Base-by-base conservation (phyloP, 805 yeast genomes). In the Nakazawaea ambrosiae region DNA sequence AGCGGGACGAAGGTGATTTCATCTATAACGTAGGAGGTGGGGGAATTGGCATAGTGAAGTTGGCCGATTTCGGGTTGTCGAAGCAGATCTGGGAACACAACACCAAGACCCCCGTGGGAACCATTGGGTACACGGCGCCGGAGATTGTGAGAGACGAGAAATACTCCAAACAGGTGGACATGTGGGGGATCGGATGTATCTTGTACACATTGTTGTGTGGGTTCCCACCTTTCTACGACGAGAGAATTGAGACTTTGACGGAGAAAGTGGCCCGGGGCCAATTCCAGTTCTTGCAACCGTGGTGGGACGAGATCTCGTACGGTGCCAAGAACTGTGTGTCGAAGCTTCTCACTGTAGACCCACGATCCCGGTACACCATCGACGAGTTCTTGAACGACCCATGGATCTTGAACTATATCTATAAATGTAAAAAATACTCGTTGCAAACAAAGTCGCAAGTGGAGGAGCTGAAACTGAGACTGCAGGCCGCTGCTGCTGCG, bases 131-230 rank as follows among this genome's bases (percentile, higher is more conserved):
- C 54, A 90, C 97, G 2, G 98, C 98, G 0, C 98, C 98, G 0
- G 98, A 92, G 59, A 90, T 92, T 49, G 97, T 92, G 28, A 79
- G 82, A 46, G 97, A 92, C 58, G 95, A 89, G 63, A 71, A 79
- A 33, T 92, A 92, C 55, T 84, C 96, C 2, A 87, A 85, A 63
- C 82, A 88, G 45, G 98, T 92, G 26, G 98, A 92, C 57, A 86
- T 92, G 92, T 92, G 98, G 98, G 97, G 97, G 4, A 66, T 92
- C 38, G 98, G 98, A 0, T 92, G 98, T 62, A 96, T 92, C 0
- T 62, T 92, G 39, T 92, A 92, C 55, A 92, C 97, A 0, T 65
- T 92, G 30, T 64, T 92, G 25, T 92, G 97, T 63, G 98, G 98
- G 3, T 92, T 92, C 61, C 98, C 98, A 1, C 98, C 98, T 4